Conservation (phyloP, 2,329 filamentous ascomycete species). For the Pseudogymnoascus sp. region DNA sequence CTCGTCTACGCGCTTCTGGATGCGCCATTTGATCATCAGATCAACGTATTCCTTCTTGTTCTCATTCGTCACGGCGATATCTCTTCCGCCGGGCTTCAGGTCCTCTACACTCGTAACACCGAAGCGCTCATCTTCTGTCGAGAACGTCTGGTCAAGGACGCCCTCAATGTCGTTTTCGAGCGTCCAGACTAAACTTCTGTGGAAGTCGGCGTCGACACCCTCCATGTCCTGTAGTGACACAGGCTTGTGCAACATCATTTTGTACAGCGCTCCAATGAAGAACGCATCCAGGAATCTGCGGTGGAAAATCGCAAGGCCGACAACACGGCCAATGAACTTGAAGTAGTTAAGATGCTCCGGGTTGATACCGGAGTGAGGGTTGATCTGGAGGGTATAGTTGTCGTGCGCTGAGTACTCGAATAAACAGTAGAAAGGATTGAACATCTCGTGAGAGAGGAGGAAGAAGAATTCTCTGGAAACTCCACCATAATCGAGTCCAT, state of each 20-base stretch:
- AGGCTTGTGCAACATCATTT: slow-evolving; percentile 95
- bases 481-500: slow-evolving; percentile 95
- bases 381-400: slow-evolving; percentile 99
- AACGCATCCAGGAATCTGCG: slow-evolving; percentile 95
- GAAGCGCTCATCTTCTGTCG: slow-evolving; percentile 94
- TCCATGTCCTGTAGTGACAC: slow-evolving; percentile 94
- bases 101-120: slow-evolving; percentile 92
- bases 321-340: slow-evolving; percentile 97
- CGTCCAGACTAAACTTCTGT: slow-evolving; percentile 94
- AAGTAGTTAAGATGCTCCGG: slow-evolving; percentile 99
- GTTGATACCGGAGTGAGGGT: slow-evolving; percentile 98
- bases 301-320: slow-evolving; percentile 96
- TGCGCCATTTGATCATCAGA: slow-evolving; percentile 97
- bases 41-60: slow-evolving; percentile 99
- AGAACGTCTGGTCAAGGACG: slow-evolving; percentile 91
- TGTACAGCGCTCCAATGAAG: slow-evolving; percentile 98
- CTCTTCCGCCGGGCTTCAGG: slow-evolving; percentile 77
- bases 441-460: slow-evolving; percentile 98
- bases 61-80: slow-evolving; percentile 95
- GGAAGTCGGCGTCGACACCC: slow-evolving; percentile 95
- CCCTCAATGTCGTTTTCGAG: slow-evolving; percentile 93
- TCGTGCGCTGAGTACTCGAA: slow-evolving; percentile 99
- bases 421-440: slow-evolving; percentile 98
- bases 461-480: slow-evolving; percentile 99
- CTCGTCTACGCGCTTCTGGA: slow-evolving; percentile 95